Base-by-base conservation (phyloP, 2,329 filamentous ascomycete species). In the Ophiostoma quercus region DNA sequence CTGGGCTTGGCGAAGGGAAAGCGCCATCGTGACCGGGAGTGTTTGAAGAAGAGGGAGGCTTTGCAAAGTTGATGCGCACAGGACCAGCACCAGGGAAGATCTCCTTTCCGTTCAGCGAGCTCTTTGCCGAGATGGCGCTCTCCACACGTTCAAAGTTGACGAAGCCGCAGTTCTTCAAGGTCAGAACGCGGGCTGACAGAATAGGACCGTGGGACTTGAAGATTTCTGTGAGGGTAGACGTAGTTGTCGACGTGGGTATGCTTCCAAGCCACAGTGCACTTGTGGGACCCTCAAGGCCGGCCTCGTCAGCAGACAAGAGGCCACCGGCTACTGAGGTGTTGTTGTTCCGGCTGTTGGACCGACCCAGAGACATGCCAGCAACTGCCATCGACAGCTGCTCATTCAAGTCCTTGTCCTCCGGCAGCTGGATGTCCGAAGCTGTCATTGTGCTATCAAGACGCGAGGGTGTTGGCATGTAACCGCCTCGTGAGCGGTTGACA, bases 131-230 rank as follows among this genome's bases (percentile, higher is more conserved):
- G 54, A 97, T 89, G 70, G 95, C 95, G 77, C 92, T 96, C 74
- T 98, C 94, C 39, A 95, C 82, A 71, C 88, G 90, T 79, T 98
- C 93, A 76, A 97, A 99, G 79, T 99, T 99, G 77, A 99, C 94
- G 75, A 99, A 99, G 2, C 94, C 95, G 78, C 95, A 99, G 80
- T 97, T 98, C 84, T 99, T 99, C 83, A 99, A 93, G 0, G 95
- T 98, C 72, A 99, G 84, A 4, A 99, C 95, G 73, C 95, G 87
- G 37, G 92, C 94, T 3, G 94, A 97, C 74, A 95, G 85, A 73
- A 99, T 97, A 2, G 90, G 86, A 11, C 95, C 95, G 74, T 95
- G 96, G n/a, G 89, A 86, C 78, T 92, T 92, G 82, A 99, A 99
- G 81, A 98, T 97, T 74, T 96, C 93, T 70, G 92, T 92, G 72